Conservation (phyloP, 371 early-diverging fungal species). For the Rhizomucor pusillus region DNA sequence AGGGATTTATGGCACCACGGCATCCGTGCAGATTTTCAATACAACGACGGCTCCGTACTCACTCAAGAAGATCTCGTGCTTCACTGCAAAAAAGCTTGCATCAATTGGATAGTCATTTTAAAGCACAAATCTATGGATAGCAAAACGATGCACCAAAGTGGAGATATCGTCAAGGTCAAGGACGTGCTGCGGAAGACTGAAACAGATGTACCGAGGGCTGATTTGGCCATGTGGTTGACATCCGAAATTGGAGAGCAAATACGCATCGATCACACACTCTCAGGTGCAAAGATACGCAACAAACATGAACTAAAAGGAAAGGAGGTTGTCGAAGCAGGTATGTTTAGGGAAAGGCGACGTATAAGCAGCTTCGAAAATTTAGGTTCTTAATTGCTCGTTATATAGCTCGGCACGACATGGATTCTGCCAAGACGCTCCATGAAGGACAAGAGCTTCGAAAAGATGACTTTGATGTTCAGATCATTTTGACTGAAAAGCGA, state of each 20-base stretch:
- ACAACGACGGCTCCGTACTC: slow-evolving; percentile 64
- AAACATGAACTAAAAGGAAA: slow-evolving; percentile 58
- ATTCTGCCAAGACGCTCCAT: slow-evolving; percentile 30
- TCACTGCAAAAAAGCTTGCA: slow-evolving; percentile 66
- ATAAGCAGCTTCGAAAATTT: too few species aligned
- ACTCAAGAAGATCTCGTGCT: slow-evolving; percentile 64
- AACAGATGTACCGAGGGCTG: slow-evolving; percentile 50
- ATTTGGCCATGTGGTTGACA: slow-evolving; percentile 59
- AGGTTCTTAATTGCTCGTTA: slow-evolving; percentile 3
- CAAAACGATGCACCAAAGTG: slow-evolving; percentile 18
- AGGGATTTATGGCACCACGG: slow-evolving; percentile 73
- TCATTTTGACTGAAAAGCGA: slow-evolving; percentile 39
- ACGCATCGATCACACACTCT: slow-evolving; percentile 48
- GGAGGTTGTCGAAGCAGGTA: slow-evolving; percentile 45
- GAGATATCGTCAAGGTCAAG: slow-evolving; percentile 68
- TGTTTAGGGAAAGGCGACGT: slow-evolving; percentile 3
- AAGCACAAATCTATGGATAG: slow-evolving; percentile 55
- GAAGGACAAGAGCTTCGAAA: slow-evolving; percentile 33
- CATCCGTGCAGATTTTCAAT: slow-evolving; percentile 74
- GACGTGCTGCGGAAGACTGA: slow-evolving; percentile 69
- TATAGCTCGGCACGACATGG: slow-evolving; percentile 1
- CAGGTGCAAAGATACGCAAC: slow-evolving; percentile 43
- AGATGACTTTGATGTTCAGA: slow-evolving; percentile 40
- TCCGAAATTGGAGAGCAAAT: slow-evolving; percentile 71
- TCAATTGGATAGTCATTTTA: slow-evolving; percentile 79